Percentiles rank a stretch among this genome's conserved stretches.
These are phyloP conservation scores for Fusarium nodosum DNA, from an alignment of 2,329 filamentous ascomycete species.

Conservation along the genomic window DNA sequence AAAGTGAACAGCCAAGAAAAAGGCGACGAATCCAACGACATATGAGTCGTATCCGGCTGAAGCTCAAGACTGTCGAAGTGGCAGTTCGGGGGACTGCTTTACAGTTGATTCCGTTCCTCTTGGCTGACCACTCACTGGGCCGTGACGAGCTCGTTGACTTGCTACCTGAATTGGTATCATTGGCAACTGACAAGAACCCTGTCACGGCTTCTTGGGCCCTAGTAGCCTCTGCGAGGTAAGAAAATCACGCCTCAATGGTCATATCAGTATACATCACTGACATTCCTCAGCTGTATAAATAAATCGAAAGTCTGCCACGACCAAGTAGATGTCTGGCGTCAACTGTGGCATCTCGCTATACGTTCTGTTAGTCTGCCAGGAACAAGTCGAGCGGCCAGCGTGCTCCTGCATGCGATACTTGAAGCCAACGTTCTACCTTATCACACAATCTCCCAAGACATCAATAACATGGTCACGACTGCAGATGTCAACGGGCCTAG, in stretches of 20 bases:
- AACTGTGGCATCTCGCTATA: conserved; percentile 80
- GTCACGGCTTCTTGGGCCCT: conserved; percentile 83
- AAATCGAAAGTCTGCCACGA: conserved; percentile 53
- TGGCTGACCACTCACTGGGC: conserved; percentile 61
- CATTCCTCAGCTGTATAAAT: conserved; percentile 51
- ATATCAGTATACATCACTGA: conserved; percentile 42
- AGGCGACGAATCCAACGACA: conserved; percentile 61
- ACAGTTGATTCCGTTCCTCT: conserved; percentile 70
- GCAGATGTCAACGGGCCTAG: conserved; percentile 87
- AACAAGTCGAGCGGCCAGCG: conserved; percentile 82
- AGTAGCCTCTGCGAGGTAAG: conserved; percentile 83
- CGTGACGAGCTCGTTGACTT: conserved; percentile 67
- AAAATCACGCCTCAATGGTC: neutral
- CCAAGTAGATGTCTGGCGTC: conserved; percentile 70
- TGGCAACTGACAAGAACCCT: conserved; percentile 77
- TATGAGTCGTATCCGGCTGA: conserved; percentile 63
- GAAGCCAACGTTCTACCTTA: conserved; percentile 75
- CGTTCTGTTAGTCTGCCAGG: conserved; percentile 77
- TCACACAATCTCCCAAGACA: conserved; percentile 74
- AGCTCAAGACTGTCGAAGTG: conserved; percentile 61
- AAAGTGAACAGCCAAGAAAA: conserved; percentile 66
- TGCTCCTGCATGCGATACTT: conserved; percentile 78
- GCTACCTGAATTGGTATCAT: conserved; percentile 69
- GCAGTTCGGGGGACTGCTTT: conserved; percentile 65
- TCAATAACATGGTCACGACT: conserved; percentile 79